Evolutionary conservation across 306 rosid genomes (phyloP), one percentile per base, ranked within the genome.

Genomic region (Calophaca sinica): DNA sequence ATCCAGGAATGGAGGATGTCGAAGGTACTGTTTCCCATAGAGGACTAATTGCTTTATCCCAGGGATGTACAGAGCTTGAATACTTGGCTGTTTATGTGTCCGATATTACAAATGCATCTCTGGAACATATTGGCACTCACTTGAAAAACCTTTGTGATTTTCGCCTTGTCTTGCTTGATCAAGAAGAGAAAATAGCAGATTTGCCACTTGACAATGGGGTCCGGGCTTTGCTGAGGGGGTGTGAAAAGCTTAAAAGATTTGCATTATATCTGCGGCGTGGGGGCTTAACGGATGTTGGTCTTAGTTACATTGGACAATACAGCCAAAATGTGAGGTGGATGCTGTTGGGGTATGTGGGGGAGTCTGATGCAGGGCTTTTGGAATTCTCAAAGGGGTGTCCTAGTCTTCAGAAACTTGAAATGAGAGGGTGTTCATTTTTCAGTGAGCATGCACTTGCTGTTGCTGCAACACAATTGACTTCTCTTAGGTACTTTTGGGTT

Each of bases 171-270:
- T 77, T 94, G 81, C 90, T 94, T 2, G 96, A 94, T 52, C 88
- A 84, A 32, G 96, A 83, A 81, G 87, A 42, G 77, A 73, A 20
- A 3, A 86, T 94, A 83, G 51, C 89, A 0, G 97, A 94, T 79
- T 80, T 91, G 74, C 98, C 98, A 1, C 98, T 94, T 29, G 98
- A 94, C 87, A 75, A 86, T 31, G 98, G 98, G 29, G 98, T 94
- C 49, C 80, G 84, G 74, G 90, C 96, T 26, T 80, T 94, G 9
- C 69, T 94, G 83, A 84, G 67, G 71, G 98, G 97, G 0, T 94
- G 98, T 58, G 82, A 83, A 69, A 91, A 87, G 87, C 96, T 94
- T 8, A 83, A 76, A 70, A 87, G 98, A 69, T 94, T 94, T 74
- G 98, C 96, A 6, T 82, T 94, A 26, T 94, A 94, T 83, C 88